A percentile compares a stretch with the other conserved stretches of the same genome.
Evolutionary conservation across 2,329 filamentous ascomycete species (phyloP).

Genomic region (Claviceps capensis): DNA sequence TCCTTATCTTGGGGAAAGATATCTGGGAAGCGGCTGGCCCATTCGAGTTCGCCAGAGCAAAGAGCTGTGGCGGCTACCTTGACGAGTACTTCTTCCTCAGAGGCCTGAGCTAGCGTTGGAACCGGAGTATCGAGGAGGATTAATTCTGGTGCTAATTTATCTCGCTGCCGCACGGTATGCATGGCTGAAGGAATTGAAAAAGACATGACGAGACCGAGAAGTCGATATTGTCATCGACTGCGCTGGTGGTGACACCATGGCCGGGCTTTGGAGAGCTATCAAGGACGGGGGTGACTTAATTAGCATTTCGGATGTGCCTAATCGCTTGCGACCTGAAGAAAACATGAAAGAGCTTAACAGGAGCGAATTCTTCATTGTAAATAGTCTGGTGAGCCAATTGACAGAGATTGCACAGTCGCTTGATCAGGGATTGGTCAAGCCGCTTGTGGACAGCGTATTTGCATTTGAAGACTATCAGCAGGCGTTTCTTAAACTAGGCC

Average conservation of each 20-base stretch:
- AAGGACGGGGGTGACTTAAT: slow-evolving; percentile 21
- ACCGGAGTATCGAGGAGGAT: not conserved
- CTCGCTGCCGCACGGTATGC: not conserved
- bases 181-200: not conserved
- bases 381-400: slow-evolving; percentile 22
- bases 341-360: slow-evolving; percentile 16
- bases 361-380: slow-evolving; percentile 24
- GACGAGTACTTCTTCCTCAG: slow-evolving; percentile 12
- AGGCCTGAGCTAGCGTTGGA: not conserved
- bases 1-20: slow-evolving; percentile 12
- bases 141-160: not conserved
- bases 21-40: slow-evolving; percentile 13
- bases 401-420: slow-evolving; percentile 20
- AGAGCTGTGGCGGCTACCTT: slow-evolving; percentile 20
- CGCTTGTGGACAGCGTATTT: slow-evolving; percentile 24
- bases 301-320: slow-evolving; percentile 18
- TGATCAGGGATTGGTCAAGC: slow-evolving; percentile 17
- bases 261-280: slow-evolving; percentile 20
- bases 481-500: slow-evolving; percentile 24
- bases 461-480: slow-evolving; percentile 24
- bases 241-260: slow-evolving; percentile 21
- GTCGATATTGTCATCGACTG: slow-evolving; percentile 24
- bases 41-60: slow-evolving; percentile 20
- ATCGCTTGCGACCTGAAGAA: slow-evolving; percentile 16
- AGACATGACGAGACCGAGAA: slow-evolving; percentile 9